phyloP scores from a whole-genome alignment of 176 grass and related monocot genomes.

The Oryza coarctata region DNA sequence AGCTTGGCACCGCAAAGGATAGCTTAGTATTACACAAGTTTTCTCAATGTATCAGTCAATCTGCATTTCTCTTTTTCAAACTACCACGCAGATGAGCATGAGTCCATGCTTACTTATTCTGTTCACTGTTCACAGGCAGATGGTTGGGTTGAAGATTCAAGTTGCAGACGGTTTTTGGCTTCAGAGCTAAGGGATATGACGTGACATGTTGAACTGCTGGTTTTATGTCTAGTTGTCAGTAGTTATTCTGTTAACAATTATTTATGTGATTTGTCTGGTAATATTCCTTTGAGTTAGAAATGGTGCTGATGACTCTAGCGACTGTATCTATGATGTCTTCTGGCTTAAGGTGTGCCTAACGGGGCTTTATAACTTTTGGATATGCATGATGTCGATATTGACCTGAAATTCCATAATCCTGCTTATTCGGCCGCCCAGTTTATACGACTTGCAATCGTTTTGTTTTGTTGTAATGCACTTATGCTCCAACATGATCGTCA shows the following conservation, averaged over 20 bases:
- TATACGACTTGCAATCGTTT: too few relatives aligned
- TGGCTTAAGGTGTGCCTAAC: background rate
- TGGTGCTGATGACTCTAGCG: background rate
- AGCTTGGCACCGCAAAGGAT: background rate
- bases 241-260: background rate
- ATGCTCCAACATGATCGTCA: background rate
- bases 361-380: background rate
- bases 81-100: background rate
- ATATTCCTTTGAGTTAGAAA: background rate
- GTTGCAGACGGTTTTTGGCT: background rate
- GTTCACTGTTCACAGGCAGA: conserved; percentile 25
- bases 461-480: background rate
- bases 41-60: background rate
- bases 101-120: background rate
- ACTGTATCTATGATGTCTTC: background rate
- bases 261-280: background rate
- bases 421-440: background rate
- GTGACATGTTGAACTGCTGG: background rate
- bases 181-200: background rate
- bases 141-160: conserved; percentile 14
- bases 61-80: background rate
- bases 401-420: background rate
- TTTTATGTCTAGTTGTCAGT: background rate
- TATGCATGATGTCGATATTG: background rate
- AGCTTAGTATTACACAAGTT: background rate